These are phyloP conservation scores for Sporisorium iseilematis-ciliati DNA, from an alignment of 1,284 basidiomycete species.

Conservation along the genomic window DNA sequence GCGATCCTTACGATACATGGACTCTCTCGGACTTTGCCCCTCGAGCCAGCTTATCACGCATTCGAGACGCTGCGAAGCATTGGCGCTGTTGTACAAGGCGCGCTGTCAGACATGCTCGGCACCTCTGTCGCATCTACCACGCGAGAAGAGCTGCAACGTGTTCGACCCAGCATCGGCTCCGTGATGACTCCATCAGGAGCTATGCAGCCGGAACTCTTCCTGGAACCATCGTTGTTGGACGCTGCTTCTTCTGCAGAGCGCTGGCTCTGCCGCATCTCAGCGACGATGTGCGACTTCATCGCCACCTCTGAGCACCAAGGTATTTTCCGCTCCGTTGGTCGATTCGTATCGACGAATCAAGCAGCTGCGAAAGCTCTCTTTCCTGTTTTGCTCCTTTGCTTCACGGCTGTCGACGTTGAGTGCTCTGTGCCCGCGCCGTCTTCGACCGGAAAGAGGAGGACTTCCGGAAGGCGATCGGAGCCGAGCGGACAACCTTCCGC, in stretches of 20 bases:
- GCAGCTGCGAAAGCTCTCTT: slow-evolving; percentile 78
- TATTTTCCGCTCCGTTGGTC: slow-evolving; percentile 78
- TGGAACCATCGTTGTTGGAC: slow-evolving; percentile 11
- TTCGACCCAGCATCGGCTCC: slow-evolving; percentile 25
- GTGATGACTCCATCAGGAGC: not conserved
- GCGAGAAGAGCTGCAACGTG: slow-evolving; percentile 26
- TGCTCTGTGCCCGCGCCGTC: slow-evolving; percentile 58
- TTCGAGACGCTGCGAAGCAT: slow-evolving; percentile 27
- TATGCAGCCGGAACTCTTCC: not conserved
- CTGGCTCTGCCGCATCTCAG: slow-evolving; percentile 79
- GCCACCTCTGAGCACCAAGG: slow-evolving; percentile 71
- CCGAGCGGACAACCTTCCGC: not conserved
- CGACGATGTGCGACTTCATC: slow-evolving; percentile 76
- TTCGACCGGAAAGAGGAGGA: slow-evolving; percentile 5
- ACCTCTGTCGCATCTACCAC: slow-evolving; percentile 7
- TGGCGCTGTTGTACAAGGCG: slow-evolving; percentile 2
- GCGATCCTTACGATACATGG: slow-evolving; percentile 21
- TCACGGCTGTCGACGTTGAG: slow-evolving; percentile 17
- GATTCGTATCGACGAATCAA: slow-evolving; percentile 75
- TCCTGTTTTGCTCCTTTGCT: slow-evolving; percentile 79
- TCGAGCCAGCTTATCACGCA: slow-evolving; percentile 22
- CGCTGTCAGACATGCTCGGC: slow-evolving; percentile 2
- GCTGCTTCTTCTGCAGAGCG: slow-evolving; percentile 72
- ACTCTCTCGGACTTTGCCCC: slow-evolving; percentile 15
- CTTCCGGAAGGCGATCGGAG: slow-evolving; percentile 7